These are phyloP conservation scores for Thalassiosira oceanica DNA, from an alignment of 352 stramenopile genomes.

Conservation along the genomic window DNA sequence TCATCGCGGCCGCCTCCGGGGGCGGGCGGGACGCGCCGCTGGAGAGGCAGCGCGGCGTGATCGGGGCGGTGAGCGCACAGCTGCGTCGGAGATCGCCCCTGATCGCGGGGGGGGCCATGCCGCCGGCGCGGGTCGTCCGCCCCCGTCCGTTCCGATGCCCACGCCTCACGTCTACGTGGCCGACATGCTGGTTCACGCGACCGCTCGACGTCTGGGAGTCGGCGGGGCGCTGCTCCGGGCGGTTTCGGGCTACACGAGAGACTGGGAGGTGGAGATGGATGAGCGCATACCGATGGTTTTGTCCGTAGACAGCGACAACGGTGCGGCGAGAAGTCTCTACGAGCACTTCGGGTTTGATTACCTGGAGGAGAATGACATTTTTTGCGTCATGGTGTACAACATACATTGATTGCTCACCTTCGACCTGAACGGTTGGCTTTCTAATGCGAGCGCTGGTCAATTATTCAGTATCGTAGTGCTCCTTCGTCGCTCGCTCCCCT, in stretches of 20 bases:
- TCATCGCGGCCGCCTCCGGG: no score
- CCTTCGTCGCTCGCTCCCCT: no score
- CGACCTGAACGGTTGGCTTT: no score
- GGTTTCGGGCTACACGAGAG: constrained; percentile 13
- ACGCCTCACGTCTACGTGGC: constrained; percentile 37
- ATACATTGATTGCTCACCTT: no score
- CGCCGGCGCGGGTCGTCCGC: neutral
- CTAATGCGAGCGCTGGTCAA: no score
- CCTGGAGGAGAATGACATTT: constrained; percentile 30
- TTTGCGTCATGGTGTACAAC: constrained; percentile 33
- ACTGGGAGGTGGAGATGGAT: constrained; percentile 3
- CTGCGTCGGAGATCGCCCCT: constrained; percentile 10
- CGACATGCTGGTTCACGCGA: constrained; percentile 37
- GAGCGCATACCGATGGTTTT: constrained; percentile 22
- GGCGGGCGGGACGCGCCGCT: no score
- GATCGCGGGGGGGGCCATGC: constrained; percentile 4
- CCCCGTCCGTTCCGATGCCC: constrained; percentile 1
- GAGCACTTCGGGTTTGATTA: constrained; percentile 45
- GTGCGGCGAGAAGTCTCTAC: constrained; percentile 22
- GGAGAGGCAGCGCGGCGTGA: neutral
- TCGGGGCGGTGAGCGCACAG: constrained; percentile 39
- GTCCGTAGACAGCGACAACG: constrained; percentile 45
- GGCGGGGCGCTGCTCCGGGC: constrained; percentile 22
- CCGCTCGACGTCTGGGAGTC: constrained; percentile 22
- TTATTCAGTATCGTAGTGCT: no score